Evolutionary conservation across 257 asterid genomes (phyloP), one percentile per base, ranked within the genome.

Genomic region (Rubia yunnanensis): DNA sequence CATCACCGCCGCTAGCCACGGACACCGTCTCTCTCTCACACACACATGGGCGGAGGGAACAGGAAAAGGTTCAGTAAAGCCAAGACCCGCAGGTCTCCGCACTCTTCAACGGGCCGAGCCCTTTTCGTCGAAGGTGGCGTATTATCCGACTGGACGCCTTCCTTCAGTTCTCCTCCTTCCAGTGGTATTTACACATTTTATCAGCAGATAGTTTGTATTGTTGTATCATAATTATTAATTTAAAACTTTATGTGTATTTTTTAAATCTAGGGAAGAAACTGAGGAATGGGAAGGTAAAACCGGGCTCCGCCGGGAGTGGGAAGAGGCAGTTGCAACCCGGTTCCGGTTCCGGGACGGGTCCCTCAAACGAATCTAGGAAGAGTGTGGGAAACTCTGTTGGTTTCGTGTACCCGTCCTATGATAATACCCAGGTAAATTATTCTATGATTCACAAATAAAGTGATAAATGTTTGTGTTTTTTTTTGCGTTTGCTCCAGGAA

Each of bases 51-150:
- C 27, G 92, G 92, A 61, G 81, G 74, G 57, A 72, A 72, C 73
- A 72, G 79, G 60, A 89, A 80, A 69, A 80, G 64, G 35, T 53
- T 71, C 72, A 85, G 56, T 61, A 85, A 84, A 81, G 53, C 84
- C 3, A 86, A 70, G 64, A 72, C 76, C 70, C 79, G 87, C 9
- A 72, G 76, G 62, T 66, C 76, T 14, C 17, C 77, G 76, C 36
- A 46, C 72, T 65, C 85, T 58, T 68, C 83, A 59, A 73, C 84
- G 65, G 74, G 62, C 60, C 89, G 72, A 56, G 83, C 80, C 31
- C 82, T 83, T 69, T 92, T 89, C 65, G 89, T 89, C 8, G 91
- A 81, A 69, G 99, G 99, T 20, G 96, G 99, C 41, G 52, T 79
- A 30, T 72, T 92, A 52, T 78, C 88, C n/a, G 90, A 92, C 76